phyloP scores from a whole-genome alignment of 2,329 filamentous ascomycete genomes.

The Monilinia fructigena region DNA sequence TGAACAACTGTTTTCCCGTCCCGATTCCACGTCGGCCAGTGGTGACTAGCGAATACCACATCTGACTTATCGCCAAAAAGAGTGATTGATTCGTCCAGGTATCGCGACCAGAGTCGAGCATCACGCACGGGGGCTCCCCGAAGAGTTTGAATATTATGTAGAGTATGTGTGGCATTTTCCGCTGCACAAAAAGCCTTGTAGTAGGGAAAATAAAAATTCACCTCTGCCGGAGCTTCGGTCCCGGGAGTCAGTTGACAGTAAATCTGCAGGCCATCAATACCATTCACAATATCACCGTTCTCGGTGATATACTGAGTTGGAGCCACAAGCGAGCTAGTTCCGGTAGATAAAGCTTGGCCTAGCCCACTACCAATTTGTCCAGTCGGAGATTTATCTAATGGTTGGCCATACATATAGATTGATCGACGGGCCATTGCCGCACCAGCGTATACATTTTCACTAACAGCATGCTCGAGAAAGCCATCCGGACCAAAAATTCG shows the following conservation, averaged over 20 bases:
- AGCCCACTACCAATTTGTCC: constrained; percentile 44
- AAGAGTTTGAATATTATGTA: constrained; percentile 47
- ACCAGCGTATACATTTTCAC: constrained; percentile 45
- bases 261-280: constrained; percentile 42
- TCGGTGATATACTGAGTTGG: constrained; percentile 40
- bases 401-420: constrained; percentile 45
- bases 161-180: constrained; percentile 43
- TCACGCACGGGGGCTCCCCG: constrained; percentile 46
- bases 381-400: constrained; percentile 35
- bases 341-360: constrained; percentile 39
- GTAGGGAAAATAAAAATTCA: constrained; percentile 45
- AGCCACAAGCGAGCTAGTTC: constrained; percentile 40
- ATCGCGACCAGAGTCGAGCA: constrained; percentile 43
- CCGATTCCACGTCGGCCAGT: constrained; percentile 45
- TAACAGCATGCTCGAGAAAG: constrained; percentile 43
- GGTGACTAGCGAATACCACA: constrained; percentile 43
- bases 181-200: constrained; percentile 43
- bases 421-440: constrained; percentile 44
- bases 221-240: constrained; percentile 46
- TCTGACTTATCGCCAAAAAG: constrained; percentile 41
- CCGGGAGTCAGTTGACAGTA: constrained; percentile 45
- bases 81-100: constrained; percentile 42
- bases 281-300: constrained; percentile 39
- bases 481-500: constrained; percentile 40
- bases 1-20: not conserved